Base-by-base conservation (phyloP, 2,329 filamentous ascomycete genomes). In the Alternaria viburni region DNA sequence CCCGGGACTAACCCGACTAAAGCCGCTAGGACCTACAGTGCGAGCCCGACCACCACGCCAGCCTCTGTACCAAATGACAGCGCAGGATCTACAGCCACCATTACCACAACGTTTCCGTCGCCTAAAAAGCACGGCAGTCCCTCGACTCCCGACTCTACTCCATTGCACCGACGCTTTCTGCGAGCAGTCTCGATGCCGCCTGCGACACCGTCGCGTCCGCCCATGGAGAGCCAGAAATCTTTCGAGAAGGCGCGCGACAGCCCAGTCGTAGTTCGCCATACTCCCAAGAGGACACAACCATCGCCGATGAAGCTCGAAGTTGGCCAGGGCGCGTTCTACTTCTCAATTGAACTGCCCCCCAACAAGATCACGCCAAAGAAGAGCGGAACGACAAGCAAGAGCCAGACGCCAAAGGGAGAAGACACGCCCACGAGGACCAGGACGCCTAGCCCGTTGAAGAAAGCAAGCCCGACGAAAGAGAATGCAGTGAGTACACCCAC, bases 261-360 rank as follows among this genome's bases (percentile, higher is more conserved):
- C 25, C 66, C 60, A 6, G 54, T 36, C 11, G 62, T 60, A 54
- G 50, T 26, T 9, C 26, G 32, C 17, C 43, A 32, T 43, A 60
- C 50, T n/a, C 50, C 50, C 1, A 28, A 21, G 32, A 60, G 19
- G 30, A 30, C 17, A 10, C 32, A 28, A 10, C 30, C 49, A 25
- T 54, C 51, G 23, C 57, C 59, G 9, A 47, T 41, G 9, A 64
- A 61, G 11, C 45, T 74, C 11, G 66, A 74, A 56, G 59, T 74
- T 19, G 66, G 66, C 9, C 64, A 61, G 32, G 66, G 68, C 52
- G 68, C 64, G 0, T 74, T 74, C 46, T 69, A 72, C 21, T 73
- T 72, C 36, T 64, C 66, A 4, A 67, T 65, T 30, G 70, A 74
- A 51, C 54, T 73, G 5, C 62, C 71, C 6, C 54, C 57, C 19